Base-by-base conservation (phyloP, 2,329 filamentous ascomycete species). In the Colletotrichum sp. region DNA sequence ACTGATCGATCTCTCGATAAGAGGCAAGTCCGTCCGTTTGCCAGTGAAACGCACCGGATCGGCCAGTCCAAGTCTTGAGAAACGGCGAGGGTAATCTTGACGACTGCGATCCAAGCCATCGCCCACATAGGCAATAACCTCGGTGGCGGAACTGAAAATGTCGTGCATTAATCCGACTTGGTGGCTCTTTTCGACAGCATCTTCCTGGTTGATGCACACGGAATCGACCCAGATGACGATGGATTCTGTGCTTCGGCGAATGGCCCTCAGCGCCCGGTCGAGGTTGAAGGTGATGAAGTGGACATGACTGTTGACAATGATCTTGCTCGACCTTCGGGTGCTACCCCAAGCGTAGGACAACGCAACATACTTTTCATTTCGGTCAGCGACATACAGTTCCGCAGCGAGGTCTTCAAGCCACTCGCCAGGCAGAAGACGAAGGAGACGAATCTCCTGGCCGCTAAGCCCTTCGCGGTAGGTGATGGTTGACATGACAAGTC, bases 301-400 rank as follows among this genome's bases (percentile, higher is more conserved):
- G 12, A 65, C 18, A 5, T 60, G 58, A n/a, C 77, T 76, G 60
- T 82, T 80, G n/a, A 82, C 67, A 6, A 68, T 32, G 28, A 82
- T 77, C 7, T 78, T 27, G 66, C 55, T 75, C 73, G 16, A 72
- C 65, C 25, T 75, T 71, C 39, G 77, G 36, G 5, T 76, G 69
- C 77, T 80, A 2, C 79, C 81, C 80, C 81, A 82, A 2, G 80
- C 79, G 27, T 83, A 83, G 5, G 80, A 82, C 1, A 83, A 58
- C 8, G 81, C 80, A 13, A 68, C 73, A 27, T 82, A 82, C 8
- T 52, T 5, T 10, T 67, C 39, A 22, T 8, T 6, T 27, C 36
- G 28, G 7, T 64, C 12, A 10, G 70, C 61, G 16, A 74, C 25
- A 25, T 74, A 70, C 5, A 77, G 16, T 13, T 55, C 64, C 15